Percentiles rank a stretch among this genome's conserved stretches.
phyloP scores from a whole-genome alignment of 371 early-diverging fungal genomes.

The Mortierella sp. region DNA sequence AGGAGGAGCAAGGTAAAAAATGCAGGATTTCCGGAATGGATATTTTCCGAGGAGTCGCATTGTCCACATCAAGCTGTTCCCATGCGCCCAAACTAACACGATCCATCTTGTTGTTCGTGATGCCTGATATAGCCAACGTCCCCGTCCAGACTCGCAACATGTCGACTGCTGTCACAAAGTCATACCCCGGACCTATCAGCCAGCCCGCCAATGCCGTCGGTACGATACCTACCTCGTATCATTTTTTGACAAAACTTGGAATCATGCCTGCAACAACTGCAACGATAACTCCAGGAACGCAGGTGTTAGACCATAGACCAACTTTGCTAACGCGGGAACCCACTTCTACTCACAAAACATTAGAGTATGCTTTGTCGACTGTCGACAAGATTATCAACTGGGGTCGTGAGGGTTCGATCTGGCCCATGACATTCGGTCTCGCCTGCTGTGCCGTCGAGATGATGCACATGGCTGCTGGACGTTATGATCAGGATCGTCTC shows the following conservation, averaged over 20 bases:
- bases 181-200: slow-evolving; percentile 42
- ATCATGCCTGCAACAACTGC: not conserved
- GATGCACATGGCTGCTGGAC: slow-evolving; percentile 98
- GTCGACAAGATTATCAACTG: slow-evolving; percentile 95
- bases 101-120: not conserved
- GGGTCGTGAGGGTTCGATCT: slow-evolving; percentile 94
- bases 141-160: slow-evolving; percentile 27
- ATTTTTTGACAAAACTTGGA: slow-evolving; percentile 16
- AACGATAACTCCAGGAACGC: not conserved
- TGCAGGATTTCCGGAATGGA: slow-evolving; percentile 54
- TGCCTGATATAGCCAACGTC: slow-evolving; percentile 4
- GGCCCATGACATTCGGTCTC: slow-evolving; percentile 99
- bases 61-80: not conserved
- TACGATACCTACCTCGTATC: slow-evolving; percentile 1
- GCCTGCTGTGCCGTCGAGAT: slow-evolving; percentile 98
- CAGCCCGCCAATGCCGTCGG: slow-evolving; percentile 47
- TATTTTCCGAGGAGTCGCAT: slow-evolving; percentile 26
- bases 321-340: not conserved
- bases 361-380: slow-evolving; percentile 86
- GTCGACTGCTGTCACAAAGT: slow-evolving; percentile 42
- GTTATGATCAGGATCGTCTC: slow-evolving; percentile 98
- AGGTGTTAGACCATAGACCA: not conserved
- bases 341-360: not conserved
- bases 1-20: slow-evolving; percentile 60
- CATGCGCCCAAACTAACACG: not conserved